A percentile compares a stretch with the other conserved stretches of the same genome.
Conservation (phyloP, 768 basidiomycete genomes). For the Pleurotus ostreatus region DNA sequence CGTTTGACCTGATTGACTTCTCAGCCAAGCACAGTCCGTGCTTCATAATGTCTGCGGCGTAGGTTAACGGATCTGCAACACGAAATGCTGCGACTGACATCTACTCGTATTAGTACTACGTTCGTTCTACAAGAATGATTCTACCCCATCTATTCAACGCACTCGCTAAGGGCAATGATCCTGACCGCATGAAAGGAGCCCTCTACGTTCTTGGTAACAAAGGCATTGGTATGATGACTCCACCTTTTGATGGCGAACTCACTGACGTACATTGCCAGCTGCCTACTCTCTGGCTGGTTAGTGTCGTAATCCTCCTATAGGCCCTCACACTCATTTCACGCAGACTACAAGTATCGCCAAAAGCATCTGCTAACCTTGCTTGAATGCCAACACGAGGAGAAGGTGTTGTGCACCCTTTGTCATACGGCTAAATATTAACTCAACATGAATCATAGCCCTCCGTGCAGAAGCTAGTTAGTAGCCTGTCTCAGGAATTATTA, state of each 20-base stretch:
- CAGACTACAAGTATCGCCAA: slow-evolving; percentile 34
- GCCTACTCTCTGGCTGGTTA: slow-evolving; percentile 67
- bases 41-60: slow-evolving; percentile 63
- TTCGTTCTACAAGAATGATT: slow-evolving; percentile 65
- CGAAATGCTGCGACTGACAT: background rate
- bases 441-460: slow-evolving; percentile 47
- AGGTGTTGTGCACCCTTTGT: slow-evolving; percentile 37
- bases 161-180: slow-evolving; percentile 70
- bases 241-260: slow-evolving; percentile 2
- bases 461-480: slow-evolving; percentile 66
- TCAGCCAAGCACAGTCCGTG: slow-evolving; percentile 65
- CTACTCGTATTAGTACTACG: slow-evolving; percentile 46
- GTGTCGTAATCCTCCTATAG: slow-evolving; percentile 14
- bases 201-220: slow-evolving; percentile 77
- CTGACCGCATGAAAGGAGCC: slow-evolving; percentile 94
- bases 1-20: background rate
- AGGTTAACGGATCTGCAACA: slow-evolving; percentile 20
- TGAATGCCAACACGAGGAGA: slow-evolving; percentile 82
- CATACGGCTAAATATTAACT: background rate
- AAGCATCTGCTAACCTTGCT: slow-evolving; percentile 61
- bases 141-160: slow-evolving; percentile 60
- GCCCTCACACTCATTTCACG: background rate
- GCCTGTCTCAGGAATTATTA: slow-evolving; percentile 59
- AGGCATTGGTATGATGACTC: slow-evolving; percentile 47
- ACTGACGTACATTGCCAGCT: slow-evolving; percentile 31